phyloP scores from a whole-genome alignment of 108 stramenopile genomes.

The Aurantiochytrium sp. region DNA sequence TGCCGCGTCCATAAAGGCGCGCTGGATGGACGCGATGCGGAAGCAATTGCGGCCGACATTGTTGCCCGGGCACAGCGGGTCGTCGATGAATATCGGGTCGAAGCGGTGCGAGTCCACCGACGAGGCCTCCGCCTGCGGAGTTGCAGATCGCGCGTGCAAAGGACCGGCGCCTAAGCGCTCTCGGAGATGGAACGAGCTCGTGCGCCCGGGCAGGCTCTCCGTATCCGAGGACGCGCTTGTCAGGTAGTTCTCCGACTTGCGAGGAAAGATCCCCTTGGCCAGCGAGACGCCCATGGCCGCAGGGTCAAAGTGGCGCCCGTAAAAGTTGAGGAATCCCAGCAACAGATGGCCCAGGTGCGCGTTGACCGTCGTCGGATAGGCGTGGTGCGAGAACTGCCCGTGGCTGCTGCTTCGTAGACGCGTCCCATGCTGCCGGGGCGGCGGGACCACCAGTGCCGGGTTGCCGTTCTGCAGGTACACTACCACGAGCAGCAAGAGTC shows the following conservation, averaged over 20 bases:
- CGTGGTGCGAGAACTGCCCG: neutral
- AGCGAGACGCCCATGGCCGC: slow-evolving; percentile 40
- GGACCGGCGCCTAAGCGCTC: neutral
- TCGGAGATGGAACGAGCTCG: neutral
- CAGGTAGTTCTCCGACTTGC: neutral
- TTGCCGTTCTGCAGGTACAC: slow-evolving; percentile 29
- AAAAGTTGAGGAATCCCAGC: slow-evolving; percentile 57
- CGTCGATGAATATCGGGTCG: slow-evolving; percentile 62
- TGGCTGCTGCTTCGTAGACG: slow-evolving; percentile 3
- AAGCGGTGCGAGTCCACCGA: slow-evolving; percentile 37
- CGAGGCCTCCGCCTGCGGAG: neutral
- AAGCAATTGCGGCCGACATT: slow-evolving; percentile 64
- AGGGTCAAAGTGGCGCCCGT: slow-evolving; percentile 51
- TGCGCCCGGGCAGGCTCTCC: neutral
- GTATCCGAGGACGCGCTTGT: neutral
- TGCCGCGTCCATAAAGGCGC: neutral
- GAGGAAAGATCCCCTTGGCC: neutral
- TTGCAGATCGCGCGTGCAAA: neutral
- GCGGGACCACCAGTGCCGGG: neutral
- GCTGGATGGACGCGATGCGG: slow-evolving; percentile 43
- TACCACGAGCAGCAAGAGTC: slow-evolving; percentile 48
- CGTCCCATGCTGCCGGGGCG: neutral
- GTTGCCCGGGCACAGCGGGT: slow-evolving; percentile 55
- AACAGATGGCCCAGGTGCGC: slow-evolving; percentile 52
- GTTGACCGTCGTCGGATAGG: neutral